A percentile compares a stretch with the other conserved stretches of the same genome.
phyloP scores from a whole-genome alignment of 345 rosid species.

The Populus euphratica region DNA sequence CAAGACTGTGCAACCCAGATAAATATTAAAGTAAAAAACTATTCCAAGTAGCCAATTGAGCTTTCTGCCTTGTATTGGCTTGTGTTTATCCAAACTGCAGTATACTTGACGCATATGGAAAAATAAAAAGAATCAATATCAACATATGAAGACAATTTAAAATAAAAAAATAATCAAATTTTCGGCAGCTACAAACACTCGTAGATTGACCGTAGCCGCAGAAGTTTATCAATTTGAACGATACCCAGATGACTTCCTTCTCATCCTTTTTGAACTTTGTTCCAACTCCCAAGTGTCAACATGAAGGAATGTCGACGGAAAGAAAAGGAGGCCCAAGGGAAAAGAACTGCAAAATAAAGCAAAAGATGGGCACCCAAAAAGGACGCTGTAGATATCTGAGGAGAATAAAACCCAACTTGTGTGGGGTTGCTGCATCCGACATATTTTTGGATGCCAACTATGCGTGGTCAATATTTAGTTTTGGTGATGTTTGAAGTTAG shows the following conservation, averaged over 20 bases:
- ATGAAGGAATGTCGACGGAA: not conserved
- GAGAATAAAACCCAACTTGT: not conserved
- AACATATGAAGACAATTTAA: too few species aligned
- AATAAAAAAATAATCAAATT: too few species aligned
- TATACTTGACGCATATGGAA: not conserved
- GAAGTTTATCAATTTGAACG: not conserved
- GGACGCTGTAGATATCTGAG: not conserved
- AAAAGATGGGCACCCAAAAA: not conserved
- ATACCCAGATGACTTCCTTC: too few species aligned
- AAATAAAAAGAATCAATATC: too few species aligned
- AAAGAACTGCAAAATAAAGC: not conserved
- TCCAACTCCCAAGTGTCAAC: not conserved
- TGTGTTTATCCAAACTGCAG: not conserved
- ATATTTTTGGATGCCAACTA: not conserved
- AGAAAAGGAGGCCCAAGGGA: not conserved
- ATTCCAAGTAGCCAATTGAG: not conserved
- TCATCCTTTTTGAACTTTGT: not conserved
- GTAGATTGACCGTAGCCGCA: not conserved
- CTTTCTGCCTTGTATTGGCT: not conserved
- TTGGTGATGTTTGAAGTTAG: too few species aligned
- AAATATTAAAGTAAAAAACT: not conserved
- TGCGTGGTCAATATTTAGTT: not conserved
- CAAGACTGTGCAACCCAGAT: not conserved
- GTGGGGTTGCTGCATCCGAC: not conserved
- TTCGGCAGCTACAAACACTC: too few species aligned